These are phyloP conservation scores for Pyrenochaeta sp. DNA, from an alignment of 2,329 filamentous ascomycete genomes.

Conservation along the genomic window DNA sequence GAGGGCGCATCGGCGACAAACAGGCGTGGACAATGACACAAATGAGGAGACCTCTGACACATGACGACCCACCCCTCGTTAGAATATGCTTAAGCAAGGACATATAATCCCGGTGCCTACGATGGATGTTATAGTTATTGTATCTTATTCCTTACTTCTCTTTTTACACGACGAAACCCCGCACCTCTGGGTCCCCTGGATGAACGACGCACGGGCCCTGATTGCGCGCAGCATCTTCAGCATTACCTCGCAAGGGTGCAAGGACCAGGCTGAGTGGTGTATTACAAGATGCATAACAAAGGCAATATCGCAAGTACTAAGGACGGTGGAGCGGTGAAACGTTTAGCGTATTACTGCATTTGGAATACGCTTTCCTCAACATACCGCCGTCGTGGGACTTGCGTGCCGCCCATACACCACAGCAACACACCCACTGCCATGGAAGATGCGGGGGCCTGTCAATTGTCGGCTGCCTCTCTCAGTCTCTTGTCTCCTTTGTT, in stretches of 20 bases:
- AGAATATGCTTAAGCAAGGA: constrained; percentile 6
- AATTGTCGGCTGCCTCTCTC: no score
- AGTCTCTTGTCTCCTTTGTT: constrained; percentile 7
- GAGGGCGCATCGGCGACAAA: constrained; percentile 4
- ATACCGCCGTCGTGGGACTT: constrained; percentile 8
- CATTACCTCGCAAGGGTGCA: constrained; percentile 19
- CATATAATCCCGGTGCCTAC: constrained; percentile 4
- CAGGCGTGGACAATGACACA: constrained; percentile 3
- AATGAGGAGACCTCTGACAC: neutral
- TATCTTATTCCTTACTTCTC: constrained; percentile 25
- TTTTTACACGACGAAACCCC: constrained; percentile 14
- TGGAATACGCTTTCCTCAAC: constrained; percentile 21
- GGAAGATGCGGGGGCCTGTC: constrained; percentile 1
- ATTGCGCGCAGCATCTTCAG: constrained; percentile 21
- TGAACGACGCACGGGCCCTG: constrained; percentile 32
- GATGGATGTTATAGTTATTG: constrained; percentile 20
- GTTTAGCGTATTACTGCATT: constrained; percentile 25
- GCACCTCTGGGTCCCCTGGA: constrained; percentile 8
- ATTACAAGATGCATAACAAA: constrained; percentile 19
- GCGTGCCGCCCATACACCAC: no score
- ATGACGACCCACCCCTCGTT: constrained; percentile 3
- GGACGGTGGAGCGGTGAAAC: constrained; percentile 24
- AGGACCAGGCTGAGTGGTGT: constrained; percentile 19
- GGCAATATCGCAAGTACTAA: constrained; percentile 19
- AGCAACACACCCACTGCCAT: constrained; percentile 1